phyloP scores from a whole-genome alignment of 306 rosid genomes.

The Trifolium pratense region DNA sequence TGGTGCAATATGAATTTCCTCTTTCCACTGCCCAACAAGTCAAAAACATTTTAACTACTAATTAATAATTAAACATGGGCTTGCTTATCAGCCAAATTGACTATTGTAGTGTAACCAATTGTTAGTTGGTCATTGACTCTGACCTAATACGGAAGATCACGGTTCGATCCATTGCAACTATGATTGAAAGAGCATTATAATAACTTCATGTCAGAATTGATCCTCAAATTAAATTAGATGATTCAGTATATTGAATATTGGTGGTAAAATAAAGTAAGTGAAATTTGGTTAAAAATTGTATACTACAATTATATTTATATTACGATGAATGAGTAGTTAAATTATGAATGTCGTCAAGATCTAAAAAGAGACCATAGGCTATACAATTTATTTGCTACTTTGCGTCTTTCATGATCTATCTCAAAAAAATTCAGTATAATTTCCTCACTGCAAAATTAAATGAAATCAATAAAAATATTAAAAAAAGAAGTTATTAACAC shows the following conservation, averaged over 20 bases:
- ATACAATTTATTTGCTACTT: not conserved
- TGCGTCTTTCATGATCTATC: not conserved
- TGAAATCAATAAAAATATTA: conserved; percentile 1
- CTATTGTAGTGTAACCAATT: too few species aligned
- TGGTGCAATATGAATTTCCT: not conserved
- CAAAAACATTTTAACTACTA: conserved; percentile 17
- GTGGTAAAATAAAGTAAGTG: too few species aligned
- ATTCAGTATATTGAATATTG: too few species aligned
- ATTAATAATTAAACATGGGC: not conserved
- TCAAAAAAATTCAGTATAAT: not conserved
- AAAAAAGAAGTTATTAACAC: not conserved
- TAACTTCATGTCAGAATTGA: too few species aligned
- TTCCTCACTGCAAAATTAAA: not conserved
- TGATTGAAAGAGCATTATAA: too few species aligned
- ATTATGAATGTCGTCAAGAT: conserved; percentile 18
- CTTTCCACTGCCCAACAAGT: conserved; percentile 42
- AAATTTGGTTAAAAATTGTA: too few species aligned
- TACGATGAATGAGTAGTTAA: conserved; percentile 6
- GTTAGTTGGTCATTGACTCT: too few species aligned
- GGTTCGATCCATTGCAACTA: too few species aligned
- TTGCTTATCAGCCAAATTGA: conserved; percentile 11
- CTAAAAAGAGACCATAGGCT: conserved; percentile 10
- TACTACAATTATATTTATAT: too few species aligned
- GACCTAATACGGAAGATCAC: too few species aligned
- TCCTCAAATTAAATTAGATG: too few species aligned